Percentiles rank a stretch among this genome's conserved stretches.
phyloP scores from a whole-genome alignment of 2,329 filamentous ascomycete genomes.

The Cladosporium sp. region DNA sequence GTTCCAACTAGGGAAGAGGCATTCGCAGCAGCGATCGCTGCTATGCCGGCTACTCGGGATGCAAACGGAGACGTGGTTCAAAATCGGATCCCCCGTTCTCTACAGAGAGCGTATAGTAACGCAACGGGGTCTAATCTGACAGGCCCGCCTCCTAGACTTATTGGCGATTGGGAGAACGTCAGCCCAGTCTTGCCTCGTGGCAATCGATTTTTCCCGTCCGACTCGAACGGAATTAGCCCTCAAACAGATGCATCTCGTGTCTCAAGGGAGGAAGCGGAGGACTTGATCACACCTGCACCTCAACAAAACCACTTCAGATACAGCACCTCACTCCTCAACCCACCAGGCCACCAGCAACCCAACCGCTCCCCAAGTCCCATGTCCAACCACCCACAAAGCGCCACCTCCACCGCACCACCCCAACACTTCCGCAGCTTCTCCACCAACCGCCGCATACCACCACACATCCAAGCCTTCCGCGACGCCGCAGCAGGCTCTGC shows the following conservation, averaged over 20 bases:
- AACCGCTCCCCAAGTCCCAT: background rate
- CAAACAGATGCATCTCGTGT: constrained; percentile 6
- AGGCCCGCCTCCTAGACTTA: constrained; percentile 21
- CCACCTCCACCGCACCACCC: constrained; percentile 4
- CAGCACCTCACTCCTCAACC: constrained; percentile 25
- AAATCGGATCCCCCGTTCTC: constrained; percentile 22
- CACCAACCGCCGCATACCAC: constrained; percentile 20
- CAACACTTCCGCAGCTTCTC: constrained; percentile 10
- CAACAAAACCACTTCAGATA: constrained; percentile 18
- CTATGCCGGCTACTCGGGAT: background rate
- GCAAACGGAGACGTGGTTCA: background rate
- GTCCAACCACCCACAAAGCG: background rate
- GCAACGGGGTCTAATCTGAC: constrained; percentile 20
- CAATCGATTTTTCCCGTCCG: constrained; percentile 10
- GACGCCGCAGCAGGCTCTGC: constrained; percentile 18
- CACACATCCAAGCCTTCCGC: constrained; percentile 31
- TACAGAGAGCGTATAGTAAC: constrained; percentile 31
- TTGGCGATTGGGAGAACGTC: constrained; percentile 26
- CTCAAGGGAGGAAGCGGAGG: constrained; percentile 20
- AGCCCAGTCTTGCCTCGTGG: constrained; percentile 20
- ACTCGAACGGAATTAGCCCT: constrained; percentile 13
- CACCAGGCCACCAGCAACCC: constrained; percentile 20
- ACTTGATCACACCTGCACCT: constrained; percentile 19
- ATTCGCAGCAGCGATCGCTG: constrained; percentile 21
- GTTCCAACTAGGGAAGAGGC: constrained; percentile 25